Percentiles rank a stretch among this genome's conserved stretches.
Evolutionary conservation across 768 basidiomycete species (phyloP).

Genomic region (Kwoniella dejecticola): DNA sequence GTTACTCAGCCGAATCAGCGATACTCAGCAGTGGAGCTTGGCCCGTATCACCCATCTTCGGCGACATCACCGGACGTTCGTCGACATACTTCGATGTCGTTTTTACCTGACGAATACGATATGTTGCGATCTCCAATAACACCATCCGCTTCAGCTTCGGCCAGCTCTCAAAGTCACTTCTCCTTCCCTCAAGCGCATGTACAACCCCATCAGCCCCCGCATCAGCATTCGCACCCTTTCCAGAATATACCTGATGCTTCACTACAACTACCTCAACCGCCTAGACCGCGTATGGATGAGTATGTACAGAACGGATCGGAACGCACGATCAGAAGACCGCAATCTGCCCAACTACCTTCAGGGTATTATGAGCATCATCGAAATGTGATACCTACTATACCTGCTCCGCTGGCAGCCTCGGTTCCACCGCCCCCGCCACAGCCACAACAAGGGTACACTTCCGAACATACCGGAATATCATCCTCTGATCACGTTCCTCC

Average conservation of each 20-base stretch:
- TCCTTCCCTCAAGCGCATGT: background rate
- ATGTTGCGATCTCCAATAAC: background rate
- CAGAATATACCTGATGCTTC: background rate
- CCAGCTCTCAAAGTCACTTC: background rate
- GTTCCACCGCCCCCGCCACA: too few relatives aligned
- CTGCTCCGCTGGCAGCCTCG: too few relatives aligned
- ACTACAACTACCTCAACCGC: too few relatives aligned
- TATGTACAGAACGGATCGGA: too few relatives aligned
- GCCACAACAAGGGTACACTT: background rate
- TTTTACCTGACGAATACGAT: constrained; percentile 12
- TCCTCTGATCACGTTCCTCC: background rate
- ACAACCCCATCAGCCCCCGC: background rate
- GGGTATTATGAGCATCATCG: too few relatives aligned
- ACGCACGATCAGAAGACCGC: too few relatives aligned
- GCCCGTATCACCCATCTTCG: constrained; percentile 3
- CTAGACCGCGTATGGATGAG: too few relatives aligned
- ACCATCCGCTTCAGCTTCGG: too few relatives aligned
- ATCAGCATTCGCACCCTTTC: background rate
- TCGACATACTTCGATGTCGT: constrained; percentile 7
- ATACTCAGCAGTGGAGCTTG: background rate
- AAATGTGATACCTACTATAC: too few relatives aligned
- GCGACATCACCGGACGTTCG: constrained; percentile 1
- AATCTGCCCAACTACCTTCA: too few relatives aligned
- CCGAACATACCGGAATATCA: background rate
- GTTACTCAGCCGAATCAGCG: background rate